Conservation (phyloP, 306 rosid species). For the Prunus dulcis region DNA sequence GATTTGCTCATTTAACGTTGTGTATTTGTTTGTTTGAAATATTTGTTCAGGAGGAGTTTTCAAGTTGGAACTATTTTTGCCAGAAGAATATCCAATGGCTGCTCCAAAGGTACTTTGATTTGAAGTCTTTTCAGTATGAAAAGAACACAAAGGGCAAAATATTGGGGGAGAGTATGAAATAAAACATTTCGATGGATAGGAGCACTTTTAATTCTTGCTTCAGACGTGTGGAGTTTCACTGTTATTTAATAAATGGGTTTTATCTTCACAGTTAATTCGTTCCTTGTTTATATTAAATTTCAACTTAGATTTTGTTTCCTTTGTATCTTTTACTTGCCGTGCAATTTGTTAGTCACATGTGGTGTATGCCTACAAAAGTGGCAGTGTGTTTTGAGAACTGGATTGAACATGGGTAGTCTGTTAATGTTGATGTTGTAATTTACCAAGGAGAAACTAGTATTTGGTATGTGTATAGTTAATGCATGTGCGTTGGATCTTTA, state of each 20-base stretch:
- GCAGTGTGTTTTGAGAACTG: background rate
- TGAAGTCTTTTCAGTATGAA: constrained; percentile 12
- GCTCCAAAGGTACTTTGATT: constrained; percentile 82
- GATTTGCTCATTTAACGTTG: background rate
- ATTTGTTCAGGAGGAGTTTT: constrained; percentile 76
- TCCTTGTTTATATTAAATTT: background rate
- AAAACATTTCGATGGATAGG: background rate
- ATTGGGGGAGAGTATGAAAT: background rate
- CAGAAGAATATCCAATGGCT: constrained; percentile 99
- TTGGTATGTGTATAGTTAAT: background rate
- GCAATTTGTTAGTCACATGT: background rate
- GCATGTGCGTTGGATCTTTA: background rate
- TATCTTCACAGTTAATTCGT: background rate
- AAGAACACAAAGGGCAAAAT: background rate
- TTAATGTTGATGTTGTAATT: background rate
- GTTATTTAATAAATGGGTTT: background rate
- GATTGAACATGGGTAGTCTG: background rate
- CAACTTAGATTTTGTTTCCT: background rate
- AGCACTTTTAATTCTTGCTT: background rate
- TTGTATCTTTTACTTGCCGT: background rate
- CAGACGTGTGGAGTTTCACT: background rate
- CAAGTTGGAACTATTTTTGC: constrained; percentile 93
- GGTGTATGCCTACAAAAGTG: background rate
- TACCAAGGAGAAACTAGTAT: background rate
- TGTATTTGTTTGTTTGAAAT: constrained; percentile 21